Evolutionary conservation across 2,329 filamentous ascomycete genomes (phyloP), one percentile per base, ranked within the genome.

Genomic region (Dactylellina haptotyla): DNA sequence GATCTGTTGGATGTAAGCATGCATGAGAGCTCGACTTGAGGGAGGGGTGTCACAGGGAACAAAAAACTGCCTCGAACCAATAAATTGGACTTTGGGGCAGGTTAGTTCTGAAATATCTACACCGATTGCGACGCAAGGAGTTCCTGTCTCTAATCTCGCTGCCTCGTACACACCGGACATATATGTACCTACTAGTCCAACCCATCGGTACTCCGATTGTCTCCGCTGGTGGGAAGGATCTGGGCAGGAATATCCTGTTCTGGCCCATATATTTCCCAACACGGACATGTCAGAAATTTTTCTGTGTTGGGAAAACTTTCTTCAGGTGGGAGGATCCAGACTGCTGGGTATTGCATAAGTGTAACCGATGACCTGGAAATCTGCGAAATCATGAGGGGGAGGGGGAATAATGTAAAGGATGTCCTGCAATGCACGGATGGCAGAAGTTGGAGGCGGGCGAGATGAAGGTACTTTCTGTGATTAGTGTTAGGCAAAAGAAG

Each of bases 201-300:
- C n/a, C n/a, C n/a, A n/a, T n/a, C n/a, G n/a, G n/a, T n/a, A n/a
- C n/a, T n/a, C n/a, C n/a, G n/a, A n/a, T n/a, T n/a, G 32, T 34
- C 32, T 34, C 32, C 32, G 6, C 32, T n/a, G n/a, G n/a, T n/a
- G n/a, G n/a, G n/a, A n/a, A n/a, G n/a, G n/a, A n/a, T n/a, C n/a
- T n/a, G n/a, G n/a, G n/a, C n/a, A n/a, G n/a, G 16, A 10, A 23
- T 20, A 16, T 25, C 34, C 10, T 3, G 23, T 39, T 41, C 16
- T 12, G 51, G 51, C 32, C 41, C 10, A 25, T 56, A 39, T 39
- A 57, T 20, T 57, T 41, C 53, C 34, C 9, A 43, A 57, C 43
- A 25, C 2, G n/a, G 53, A 26, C 12, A 28, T 28, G 16, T 2
- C 8, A 30, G 14, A 26, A 32, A 39, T 14, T 57, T 34, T 41